Percentiles rank a stretch among this genome's conserved stretches.
phyloP scores from a whole-genome alignment of 441 rosid species.

The Gossypium schwendimanii region DNA sequence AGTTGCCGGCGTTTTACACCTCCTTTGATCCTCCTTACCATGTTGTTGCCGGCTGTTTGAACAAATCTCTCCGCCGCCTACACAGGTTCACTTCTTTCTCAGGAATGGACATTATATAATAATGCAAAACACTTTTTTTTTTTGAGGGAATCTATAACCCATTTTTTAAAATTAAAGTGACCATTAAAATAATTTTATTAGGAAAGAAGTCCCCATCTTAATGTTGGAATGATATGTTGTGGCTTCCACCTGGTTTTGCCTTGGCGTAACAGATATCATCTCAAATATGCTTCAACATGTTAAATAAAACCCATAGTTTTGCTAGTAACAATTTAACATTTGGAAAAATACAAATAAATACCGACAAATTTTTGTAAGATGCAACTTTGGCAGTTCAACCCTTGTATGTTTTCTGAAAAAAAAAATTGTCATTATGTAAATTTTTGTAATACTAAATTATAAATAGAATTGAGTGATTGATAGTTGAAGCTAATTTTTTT shows the following conservation, averaged over 20 bases:
- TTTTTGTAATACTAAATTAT: too few species aligned
- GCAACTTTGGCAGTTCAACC: neutral
- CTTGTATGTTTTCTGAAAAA: neutral
- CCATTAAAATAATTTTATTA: neutral
- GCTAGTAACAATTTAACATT: neutral
- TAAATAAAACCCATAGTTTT: neutral
- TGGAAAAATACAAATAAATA: neutral
- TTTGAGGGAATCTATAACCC: neutral
- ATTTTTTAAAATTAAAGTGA: too few species aligned
- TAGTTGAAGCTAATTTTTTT: too few species aligned
- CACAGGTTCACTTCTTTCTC: neutral
- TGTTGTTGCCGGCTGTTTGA: neutral
- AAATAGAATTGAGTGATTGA: too few species aligned
- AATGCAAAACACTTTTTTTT: neutral
- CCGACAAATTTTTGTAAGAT: neutral
- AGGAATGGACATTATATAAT: neutral
- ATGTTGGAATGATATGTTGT: neutral
- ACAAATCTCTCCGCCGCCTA: neutral
- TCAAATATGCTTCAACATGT: neutral
- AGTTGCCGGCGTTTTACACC: neutral
- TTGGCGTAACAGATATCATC: neutral
- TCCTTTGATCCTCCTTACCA: neutral
- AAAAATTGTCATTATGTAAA: neutral
- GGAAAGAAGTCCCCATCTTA: neutral
- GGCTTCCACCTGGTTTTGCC: neutral